Percentiles rank a stretch among this genome's conserved stretches.
Evolutionary conservation across 164 flowering plant species (phyloP).

Genomic region (Umbellularia californica): DNA sequence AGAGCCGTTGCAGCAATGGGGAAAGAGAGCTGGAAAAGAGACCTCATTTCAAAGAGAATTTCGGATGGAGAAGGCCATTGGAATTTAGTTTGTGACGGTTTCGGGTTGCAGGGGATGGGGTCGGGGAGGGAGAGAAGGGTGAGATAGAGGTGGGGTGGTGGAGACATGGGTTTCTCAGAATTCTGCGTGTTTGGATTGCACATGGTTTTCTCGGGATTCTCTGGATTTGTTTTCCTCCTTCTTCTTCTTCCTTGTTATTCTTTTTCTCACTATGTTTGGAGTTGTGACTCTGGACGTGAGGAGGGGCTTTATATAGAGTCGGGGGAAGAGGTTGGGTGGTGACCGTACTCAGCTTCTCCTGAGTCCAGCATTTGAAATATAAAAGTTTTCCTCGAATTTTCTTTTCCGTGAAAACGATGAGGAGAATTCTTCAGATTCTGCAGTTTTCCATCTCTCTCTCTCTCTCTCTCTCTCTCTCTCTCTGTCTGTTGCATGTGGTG

Average conservation of each 20-base stretch:
- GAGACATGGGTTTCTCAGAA: slow-evolving; percentile 6
- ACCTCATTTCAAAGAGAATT: slow-evolving; percentile 36
- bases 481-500: too few species aligned
- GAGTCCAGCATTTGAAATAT: too few species aligned
- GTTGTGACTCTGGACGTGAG: background rate
- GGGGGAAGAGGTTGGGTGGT: background rate
- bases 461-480: too few species aligned
- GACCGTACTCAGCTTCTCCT: background rate
- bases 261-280: background rate
- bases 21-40: slow-evolving; percentile 57
- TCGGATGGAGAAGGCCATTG: slow-evolving; percentile 29
- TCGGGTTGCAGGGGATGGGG: slow-evolving; percentile 2
- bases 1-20: slow-evolving; percentile 73
- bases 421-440: too few species aligned
- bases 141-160: slow-evolving; percentile 27
- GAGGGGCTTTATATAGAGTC: background rate
- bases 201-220: background rate
- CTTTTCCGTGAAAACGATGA: too few species aligned
- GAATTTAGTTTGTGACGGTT: slow-evolving; percentile 8
- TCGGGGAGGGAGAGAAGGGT: slow-evolving; percentile 26
- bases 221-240: background rate
- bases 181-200: slow-evolving; percentile 7
- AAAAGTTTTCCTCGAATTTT: too few species aligned
- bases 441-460: too few species aligned
- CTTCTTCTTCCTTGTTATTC: background rate